Evolutionary conservation across 306 rosid genomes (phyloP), one percentile per base, ranked within the genome.

Genomic region (Astragalus glycyphyllos): DNA sequence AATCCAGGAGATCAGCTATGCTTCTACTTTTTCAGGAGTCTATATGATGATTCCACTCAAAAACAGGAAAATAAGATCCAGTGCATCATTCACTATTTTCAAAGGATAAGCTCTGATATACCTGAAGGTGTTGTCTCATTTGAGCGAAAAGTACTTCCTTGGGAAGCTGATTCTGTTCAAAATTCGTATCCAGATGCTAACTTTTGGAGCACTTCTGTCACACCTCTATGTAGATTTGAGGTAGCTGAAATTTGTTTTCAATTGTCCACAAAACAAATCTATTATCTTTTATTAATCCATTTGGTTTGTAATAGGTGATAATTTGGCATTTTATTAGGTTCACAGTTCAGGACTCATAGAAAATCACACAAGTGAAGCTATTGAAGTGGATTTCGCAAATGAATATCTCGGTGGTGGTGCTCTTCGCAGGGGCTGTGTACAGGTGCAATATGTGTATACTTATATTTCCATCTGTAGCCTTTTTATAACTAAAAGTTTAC

Each of bases 321-420:
- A 49, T 79, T 64, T 71, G 51, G 48, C 50, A 31, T 71, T 64
- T 51, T 73, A 41, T 60, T 83, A 94, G 98, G 89, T 84, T 79
- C 78, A 77, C 41, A 72, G 79, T 62, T 83, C 85, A 49, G 97
- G 96, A 67, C 83, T 81, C 49, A 88, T 94, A 81, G 98, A 94
- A 82, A 90, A 90, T 83, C 97, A 90, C 9, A 58, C 88, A 14
- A 63, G 75, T 75, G 90, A 49, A 66, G 92, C 96, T 75, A 76
- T 90, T 59, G 97, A 94, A 87, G 96, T 94, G 15, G 97, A 94
- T 84, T 94, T 94, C 81, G 98, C 98, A 75, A 89, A 94, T 81
- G 70, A 84, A 79, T 90, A 87, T 83, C 78, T 94, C 45, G 98
- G 98, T 47, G 97, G 97, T 46, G 95, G 97, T 53, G 96, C 92